phyloP scores from a whole-genome alignment of 1,284 basidiomycete species.

The Trametes sp. region DNA sequence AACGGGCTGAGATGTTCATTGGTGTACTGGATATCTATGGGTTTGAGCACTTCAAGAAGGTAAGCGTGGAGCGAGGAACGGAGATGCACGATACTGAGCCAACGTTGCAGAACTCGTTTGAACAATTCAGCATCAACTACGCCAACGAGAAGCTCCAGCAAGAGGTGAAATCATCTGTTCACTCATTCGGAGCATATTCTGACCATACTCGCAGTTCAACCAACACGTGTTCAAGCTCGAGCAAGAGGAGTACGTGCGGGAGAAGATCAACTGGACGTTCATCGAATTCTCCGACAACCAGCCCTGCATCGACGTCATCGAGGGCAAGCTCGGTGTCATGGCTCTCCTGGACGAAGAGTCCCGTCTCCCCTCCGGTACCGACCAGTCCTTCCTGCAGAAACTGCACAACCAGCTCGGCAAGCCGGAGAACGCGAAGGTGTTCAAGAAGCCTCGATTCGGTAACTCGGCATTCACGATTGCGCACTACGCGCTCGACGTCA shows the following conservation, averaged over 20 bases:
- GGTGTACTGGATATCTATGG: conserved; percentile 98
- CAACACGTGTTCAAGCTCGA: conserved; percentile 99
- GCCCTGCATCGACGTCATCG: conserved; percentile 98
- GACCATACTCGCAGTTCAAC: conserved; percentile 73
- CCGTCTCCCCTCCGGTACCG: conserved; percentile 93
- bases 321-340: conserved; percentile 95
- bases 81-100: conserved; percentile 14
- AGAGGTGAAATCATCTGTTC: conserved; percentile 62
- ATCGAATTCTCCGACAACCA: conserved; percentile 99
- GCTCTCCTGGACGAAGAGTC: conserved; percentile 98
- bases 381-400: conserved; percentile 94
- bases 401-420: conserved; percentile 88
- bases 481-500: conserved; percentile 98
- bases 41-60: conserved; percentile 97
- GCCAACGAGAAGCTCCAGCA: conserved; percentile 99
- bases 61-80: conserved; percentile 28
- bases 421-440: conserved; percentile 87
- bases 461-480: conserved; percentile 98
- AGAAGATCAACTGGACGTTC: conserved; percentile 99
- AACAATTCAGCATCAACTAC: conserved; percentile 99
- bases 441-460: conserved; percentile 98
- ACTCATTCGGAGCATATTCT: not conserved
- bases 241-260: conserved; percentile 98
- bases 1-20: conserved; percentile 95
- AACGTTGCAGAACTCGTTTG: conserved; percentile 87